Evolutionary conservation across 768 basidiomycete genomes (phyloP).

Genomic region (Boletus edulis): DNA sequence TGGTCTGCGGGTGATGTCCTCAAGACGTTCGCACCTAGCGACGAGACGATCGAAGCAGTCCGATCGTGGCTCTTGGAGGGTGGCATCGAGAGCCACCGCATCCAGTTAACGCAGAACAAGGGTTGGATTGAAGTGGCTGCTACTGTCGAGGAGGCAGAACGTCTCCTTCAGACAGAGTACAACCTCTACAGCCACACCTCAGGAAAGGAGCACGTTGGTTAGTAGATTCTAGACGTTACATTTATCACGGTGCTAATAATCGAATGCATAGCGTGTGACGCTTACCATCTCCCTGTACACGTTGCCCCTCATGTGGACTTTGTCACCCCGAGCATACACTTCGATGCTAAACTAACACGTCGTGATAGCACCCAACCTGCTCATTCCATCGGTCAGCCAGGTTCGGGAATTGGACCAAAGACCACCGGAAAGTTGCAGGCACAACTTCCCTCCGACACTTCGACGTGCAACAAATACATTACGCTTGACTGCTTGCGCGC

Average conservation of each 20-base stretch:
- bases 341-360: slow-evolving; percentile 21
- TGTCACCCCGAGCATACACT: slow-evolving; percentile 36
- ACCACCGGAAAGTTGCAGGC: slow-evolving; percentile 5
- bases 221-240: neutral
- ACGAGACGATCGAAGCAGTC: slow-evolving; percentile 23
- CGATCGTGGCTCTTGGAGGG: slow-evolving; percentile 23
- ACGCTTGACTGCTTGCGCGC: slow-evolving; percentile 30
- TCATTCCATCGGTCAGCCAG: slow-evolving; percentile 19
- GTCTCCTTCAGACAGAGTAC: slow-evolving; percentile 32
- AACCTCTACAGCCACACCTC: slow-evolving; percentile 25
- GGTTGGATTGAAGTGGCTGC: slow-evolving; percentile 29
- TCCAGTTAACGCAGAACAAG: slow-evolving; percentile 13
- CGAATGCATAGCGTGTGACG: slow-evolving; percentile 23
- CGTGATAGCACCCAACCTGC: neutral
- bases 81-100: slow-evolving; percentile 23
- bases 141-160: slow-evolving; percentile 33
- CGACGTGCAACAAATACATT: slow-evolving; percentile 26
- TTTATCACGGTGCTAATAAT: slow-evolving; percentile 5
- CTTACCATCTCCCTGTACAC: slow-evolving; percentile 32
- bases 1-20: slow-evolving; percentile 29
- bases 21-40: slow-evolving; percentile 21
- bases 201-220: slow-evolving; percentile 28
- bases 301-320: slow-evolving; percentile 34
- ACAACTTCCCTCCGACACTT: slow-evolving; percentile 7
- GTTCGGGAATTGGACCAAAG: slow-evolving; percentile 13